Evolutionary conservation across 2,329 filamentous ascomycete genomes (phyloP).

Genomic region (Stenocarpella maydis): DNA sequence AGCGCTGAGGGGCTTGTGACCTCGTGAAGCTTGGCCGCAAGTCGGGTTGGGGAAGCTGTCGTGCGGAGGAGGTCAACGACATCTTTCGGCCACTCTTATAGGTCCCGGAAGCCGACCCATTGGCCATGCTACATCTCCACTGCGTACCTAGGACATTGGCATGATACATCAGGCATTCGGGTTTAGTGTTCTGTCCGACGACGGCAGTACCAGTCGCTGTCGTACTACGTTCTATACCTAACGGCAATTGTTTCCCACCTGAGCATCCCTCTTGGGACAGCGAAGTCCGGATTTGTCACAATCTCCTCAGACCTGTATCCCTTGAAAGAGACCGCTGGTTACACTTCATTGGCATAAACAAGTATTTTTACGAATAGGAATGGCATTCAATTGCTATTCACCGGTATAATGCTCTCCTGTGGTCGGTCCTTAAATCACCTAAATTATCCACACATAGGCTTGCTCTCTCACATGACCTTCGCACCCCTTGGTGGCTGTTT

Average conservation of each 20-base stretch:
- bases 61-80: constrained; percentile 10
- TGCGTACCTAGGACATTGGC: background rate
- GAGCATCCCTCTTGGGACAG: too few species aligned
- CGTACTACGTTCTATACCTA: too few species aligned
- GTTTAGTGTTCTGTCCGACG: background rate
- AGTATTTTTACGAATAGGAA: too few species aligned
- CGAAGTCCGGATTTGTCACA: too few species aligned
- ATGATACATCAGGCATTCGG: constrained; percentile 5
- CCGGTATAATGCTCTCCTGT: too few species aligned
- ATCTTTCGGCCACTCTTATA: constrained; percentile 14
- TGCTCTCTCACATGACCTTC: background rate
- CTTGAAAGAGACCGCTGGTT: too few species aligned
- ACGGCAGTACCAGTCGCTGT: too few species aligned
- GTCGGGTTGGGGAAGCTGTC: background rate
- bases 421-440: too few species aligned
- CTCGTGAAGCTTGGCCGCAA: constrained; percentile 14
- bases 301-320: background rate
- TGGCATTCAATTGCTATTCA: too few species aligned
- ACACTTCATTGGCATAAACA: too few species aligned
- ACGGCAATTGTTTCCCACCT: background rate
- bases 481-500: constrained; percentile 25
- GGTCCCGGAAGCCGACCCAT: background rate
- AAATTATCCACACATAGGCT: too few species aligned
- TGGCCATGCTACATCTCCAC: background rate
- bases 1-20: background rate